Evolutionary conservation across 371 early-diverging fungal genomes (phyloP), one percentile per base, ranked within the genome.

Genomic region (Mucor irregularis): DNA sequence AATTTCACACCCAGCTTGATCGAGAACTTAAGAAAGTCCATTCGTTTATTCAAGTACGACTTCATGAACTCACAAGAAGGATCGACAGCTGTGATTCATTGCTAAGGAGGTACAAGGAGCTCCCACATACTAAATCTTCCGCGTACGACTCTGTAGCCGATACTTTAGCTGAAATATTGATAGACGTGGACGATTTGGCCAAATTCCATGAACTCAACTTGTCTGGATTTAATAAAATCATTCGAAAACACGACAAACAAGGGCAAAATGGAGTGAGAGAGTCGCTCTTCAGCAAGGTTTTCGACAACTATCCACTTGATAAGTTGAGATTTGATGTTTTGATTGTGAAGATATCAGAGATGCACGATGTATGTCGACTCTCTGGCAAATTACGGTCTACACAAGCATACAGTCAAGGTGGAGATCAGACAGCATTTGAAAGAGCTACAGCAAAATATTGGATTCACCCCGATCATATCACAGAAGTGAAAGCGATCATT

Each of bases 381-480:
- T 55, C 60, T n/a, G 64, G 61, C 6, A 49, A 54, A 17, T 29
- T 53, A 13, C 57, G 63, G 42, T 28, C 55, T 25, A 24, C 37
- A 24, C 14, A 33, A 8, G 64, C 49, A 2, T 54, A 46, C 28
- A 35, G 45, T 44, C 35, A 38, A 46, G 58, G 59, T 24, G 53
- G 47, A 17, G 65, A 78, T 16, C 82, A 86, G 52, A 82, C 78
- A 40, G 87, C 86, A 48, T 93, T 93, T 79, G 92, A 93, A n/a
- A 81, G 95, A 22, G 82, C 88, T 46, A 94, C 95, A 24, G 86
- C 90, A 44, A 93, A 98, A 75, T 99, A 97, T 73, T 99, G 99
- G 99, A 94, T 99, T 9, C 96, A 96, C 61, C 92, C 92, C 0
- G 97, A 99, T 67, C 96, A 99, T 73, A 89, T 99, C 37, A 92